phyloP scores from a whole-genome alignment of 805 yeast genomes.

The Lachancea sp. region DNA sequence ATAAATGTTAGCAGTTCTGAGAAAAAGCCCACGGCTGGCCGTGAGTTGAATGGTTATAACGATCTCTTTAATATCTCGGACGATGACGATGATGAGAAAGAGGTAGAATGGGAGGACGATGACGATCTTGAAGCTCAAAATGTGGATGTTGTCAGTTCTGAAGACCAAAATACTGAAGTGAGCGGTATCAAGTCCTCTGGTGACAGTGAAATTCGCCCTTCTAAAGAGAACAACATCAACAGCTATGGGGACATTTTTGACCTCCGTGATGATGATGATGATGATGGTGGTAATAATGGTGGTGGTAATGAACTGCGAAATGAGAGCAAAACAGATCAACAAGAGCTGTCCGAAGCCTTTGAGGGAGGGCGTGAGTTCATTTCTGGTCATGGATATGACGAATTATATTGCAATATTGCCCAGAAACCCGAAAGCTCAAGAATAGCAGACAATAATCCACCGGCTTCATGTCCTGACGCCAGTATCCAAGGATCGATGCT shows the following conservation, averaged over 20 bases:
- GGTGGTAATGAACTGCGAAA: no score
- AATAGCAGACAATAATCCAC: no score
- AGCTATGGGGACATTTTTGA: conserved; percentile 13
- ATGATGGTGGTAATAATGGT: not conserved
- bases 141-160: not conserved
- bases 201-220: no score
- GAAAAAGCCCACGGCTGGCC: conserved; percentile 1
- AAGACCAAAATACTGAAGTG: not conserved
- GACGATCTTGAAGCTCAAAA: not conserved
- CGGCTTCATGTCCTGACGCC: not conserved
- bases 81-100: conserved; percentile 14
- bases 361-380: not conserved
- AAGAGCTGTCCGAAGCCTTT: no score
- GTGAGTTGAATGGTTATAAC: conserved; percentile 7
- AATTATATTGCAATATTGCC: not conserved
- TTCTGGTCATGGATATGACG: not conserved
- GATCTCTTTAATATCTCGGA: conserved; percentile 24
- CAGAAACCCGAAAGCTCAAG: not conserved
- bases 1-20: not conserved
- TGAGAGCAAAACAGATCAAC: no score
- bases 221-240: not conserved
- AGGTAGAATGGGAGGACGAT: not conserved
- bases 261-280: conserved; percentile 10
- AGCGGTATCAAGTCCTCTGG: no score
- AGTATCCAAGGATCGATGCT: not conserved